Conservation (phyloP, 805 yeast species). For the Ogataea paradorogensis region DNA sequence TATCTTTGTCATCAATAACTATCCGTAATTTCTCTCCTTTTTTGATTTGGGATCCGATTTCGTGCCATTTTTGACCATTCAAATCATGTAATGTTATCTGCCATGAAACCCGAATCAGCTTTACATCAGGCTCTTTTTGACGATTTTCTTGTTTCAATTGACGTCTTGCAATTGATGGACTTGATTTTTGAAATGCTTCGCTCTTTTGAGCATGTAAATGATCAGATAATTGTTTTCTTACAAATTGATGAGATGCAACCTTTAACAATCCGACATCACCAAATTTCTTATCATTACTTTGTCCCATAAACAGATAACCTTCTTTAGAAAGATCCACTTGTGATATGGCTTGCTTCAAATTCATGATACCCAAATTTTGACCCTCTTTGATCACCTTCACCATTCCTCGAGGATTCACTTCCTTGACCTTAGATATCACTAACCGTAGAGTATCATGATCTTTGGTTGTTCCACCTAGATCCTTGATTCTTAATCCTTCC, state of each 20-base stretch:
- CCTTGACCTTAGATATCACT: conserved; percentile 17
- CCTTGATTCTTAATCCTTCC: neutral
- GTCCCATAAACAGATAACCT: conserved; percentile 26
- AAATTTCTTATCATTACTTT: conserved; percentile 7
- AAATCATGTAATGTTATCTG: conserved; percentile 53
- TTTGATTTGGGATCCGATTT: conserved; percentile 42
- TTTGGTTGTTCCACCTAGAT: conserved; percentile 24
- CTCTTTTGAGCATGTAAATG: conserved; percentile 23
- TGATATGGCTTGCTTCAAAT: conserved; percentile 12
- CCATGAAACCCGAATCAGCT: conserved; percentile 53
- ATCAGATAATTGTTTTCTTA: conserved; percentile 30
- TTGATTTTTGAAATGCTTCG: conserved; percentile 12
- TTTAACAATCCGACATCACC: conserved; percentile 24
- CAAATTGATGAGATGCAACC: conserved; percentile 22
- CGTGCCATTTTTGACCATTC: conserved; percentile 49
- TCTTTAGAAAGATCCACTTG: conserved; percentile 24
- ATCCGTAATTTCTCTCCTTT: conserved; percentile 43
- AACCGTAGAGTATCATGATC: conserved; percentile 29
- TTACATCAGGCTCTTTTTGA: conserved; percentile 31
- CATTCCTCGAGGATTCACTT: conserved; percentile 17
- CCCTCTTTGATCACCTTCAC: conserved; percentile 22
- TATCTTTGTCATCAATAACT: conserved; percentile 39
- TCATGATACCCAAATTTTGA: conserved; percentile 14
- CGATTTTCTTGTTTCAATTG: conserved; percentile 10
- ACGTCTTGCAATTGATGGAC: conserved; percentile 15